These are phyloP conservation scores for Fraxinus paxiana DNA, from an alignment of 305 asterid species.

Conservation along the genomic window DNA sequence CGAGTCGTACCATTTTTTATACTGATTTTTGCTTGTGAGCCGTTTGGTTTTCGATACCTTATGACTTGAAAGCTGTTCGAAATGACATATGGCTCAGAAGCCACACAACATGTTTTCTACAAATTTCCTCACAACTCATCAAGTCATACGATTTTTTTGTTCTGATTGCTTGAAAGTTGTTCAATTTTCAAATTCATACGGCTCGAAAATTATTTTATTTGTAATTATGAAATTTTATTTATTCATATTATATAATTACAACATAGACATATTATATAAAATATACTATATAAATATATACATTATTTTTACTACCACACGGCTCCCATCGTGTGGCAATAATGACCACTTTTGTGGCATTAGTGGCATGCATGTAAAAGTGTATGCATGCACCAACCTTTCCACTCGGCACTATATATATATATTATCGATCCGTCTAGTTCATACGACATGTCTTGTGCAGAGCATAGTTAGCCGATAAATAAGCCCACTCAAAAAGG, in stretches of 20 bases:
- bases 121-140: background rate
- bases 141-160: no score
- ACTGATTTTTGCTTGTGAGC: background rate
- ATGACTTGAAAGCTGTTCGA: background rate
- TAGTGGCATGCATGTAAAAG: background rate
- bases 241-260: background rate
- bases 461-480: no score
- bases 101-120: background rate
- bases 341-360: background rate
- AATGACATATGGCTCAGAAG: background rate
- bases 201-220: background rate
- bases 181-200: background rate
- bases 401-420: no score
- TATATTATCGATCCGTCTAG: no score
- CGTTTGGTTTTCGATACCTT: background rate
- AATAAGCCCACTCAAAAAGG: no score
- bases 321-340: background rate
- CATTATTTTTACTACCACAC: background rate
- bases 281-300: no score
- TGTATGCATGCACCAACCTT: background rate
- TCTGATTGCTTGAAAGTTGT: background rate
- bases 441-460: no score
- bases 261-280: no score
- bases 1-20: background rate
- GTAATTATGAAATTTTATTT: background rate